Base-by-base conservation (phyloP, 192 early-diverging fungal genomes). In the Coemansia nantahalensis region DNA sequence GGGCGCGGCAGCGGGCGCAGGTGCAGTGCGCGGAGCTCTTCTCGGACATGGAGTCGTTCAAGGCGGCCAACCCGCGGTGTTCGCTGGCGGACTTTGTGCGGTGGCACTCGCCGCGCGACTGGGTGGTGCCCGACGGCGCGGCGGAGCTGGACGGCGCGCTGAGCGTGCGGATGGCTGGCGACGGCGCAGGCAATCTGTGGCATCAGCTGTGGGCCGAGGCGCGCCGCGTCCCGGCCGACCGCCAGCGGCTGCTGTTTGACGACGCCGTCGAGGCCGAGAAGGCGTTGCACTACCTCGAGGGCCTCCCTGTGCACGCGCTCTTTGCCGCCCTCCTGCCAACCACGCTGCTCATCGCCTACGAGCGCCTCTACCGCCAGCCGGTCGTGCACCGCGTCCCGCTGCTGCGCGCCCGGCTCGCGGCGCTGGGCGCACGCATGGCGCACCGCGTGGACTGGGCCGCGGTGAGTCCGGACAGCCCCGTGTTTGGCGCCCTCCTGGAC, bases 51-150 rank as follows among this genome's bases (percentile, higher is more conserved):
- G 78, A 88, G 56, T 86, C 91, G 14, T 96, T 96, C 68, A 96
- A 96, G 57, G 93, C 93, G 4, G 93, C 93, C 9, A 96, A 96
- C 57, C 90, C 93, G 0, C 72, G 80, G 12, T 81, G 82, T 42
- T 56, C 56, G 2, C 49, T 96, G 28, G 90, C 86, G 8, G 93
- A 96, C 42, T 96, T 96, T 80, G 87, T 96, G 16, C 82, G 93
- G 38, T 96, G 93, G 93, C 88, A 92, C 62, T 94, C 92, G 8
- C 93, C 93, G n/a, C 83, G 89, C 43, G 93, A 96, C 64, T 96
- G 90, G 90, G 78, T 86, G 15, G 79, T 81, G 16, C 85, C 84
- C 8, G 75, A 76, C 8, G 77, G 75, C 23, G 64, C 67, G 10
- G 53, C 48, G 23, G 60, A 61, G 32, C 47, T 66, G 15, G 53